Evolutionary conservation across 306 rosid species (phyloP), one percentile per base, ranked within the genome.

Genomic region (Abrus pulchellus): DNA sequence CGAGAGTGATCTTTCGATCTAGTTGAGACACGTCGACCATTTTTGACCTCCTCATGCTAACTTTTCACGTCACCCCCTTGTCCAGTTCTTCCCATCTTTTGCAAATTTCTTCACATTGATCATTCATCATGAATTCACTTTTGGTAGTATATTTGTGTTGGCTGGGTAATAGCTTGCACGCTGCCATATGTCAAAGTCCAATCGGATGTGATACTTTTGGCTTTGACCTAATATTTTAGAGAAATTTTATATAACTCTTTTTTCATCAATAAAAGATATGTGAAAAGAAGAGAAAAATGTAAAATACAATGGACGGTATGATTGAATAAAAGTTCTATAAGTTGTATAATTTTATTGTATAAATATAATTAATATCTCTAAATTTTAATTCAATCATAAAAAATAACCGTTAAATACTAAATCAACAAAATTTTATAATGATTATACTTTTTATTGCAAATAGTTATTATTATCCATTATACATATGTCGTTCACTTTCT

Each of bases 11-110:
- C 83, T 67, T 49, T 20, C 20, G 20, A 20, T 20, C 11, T 1
- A 27, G 70, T 67, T 68, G 81, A 57, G 70, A 64, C 70, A 64
- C 70, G 70, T 64, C 10, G 5, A 50, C 74, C 13, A 52, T 6
- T 56, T 75, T 57, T 48, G 75, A 78, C 70, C 73, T 78, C 61
- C 54, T 12, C 68, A 49, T 80, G 86, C 72, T 68, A 55, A n/a
- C 47, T 79, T 80, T 68, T 88, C 85, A 76, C 77, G 83, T 80
- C 82, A 80, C n/a, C 28, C 41, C 4, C 6, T 60, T 70, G 82
- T 59, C 78, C 45, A 11, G 33, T 57, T 55, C 53, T 71, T 71
- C 38, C 47, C 9, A 7, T 29, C 13, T 63, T 52, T 62, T 60
- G 14, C 34, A 41, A 41, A 9, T 40, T 72, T 73, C 74, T 64